phyloP scores from a whole-genome alignment of 345 rosid genomes.

The Gossypium arboreum region DNA sequence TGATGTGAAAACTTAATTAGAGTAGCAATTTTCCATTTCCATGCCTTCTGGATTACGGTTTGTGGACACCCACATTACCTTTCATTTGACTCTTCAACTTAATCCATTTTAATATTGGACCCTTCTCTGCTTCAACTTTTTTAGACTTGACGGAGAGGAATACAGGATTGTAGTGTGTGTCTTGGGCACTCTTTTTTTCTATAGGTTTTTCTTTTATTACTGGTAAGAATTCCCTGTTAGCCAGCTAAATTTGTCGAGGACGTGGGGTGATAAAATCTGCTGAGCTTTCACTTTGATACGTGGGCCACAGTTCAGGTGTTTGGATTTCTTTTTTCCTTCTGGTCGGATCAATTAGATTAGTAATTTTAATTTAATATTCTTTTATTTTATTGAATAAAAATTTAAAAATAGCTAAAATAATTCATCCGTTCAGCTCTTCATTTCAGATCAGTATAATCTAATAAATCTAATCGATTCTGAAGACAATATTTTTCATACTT shows the following conservation, averaged over 20 bases:
- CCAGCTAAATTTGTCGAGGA: conserved; percentile 3
- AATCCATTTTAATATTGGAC: not conserved
- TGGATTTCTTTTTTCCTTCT: not conserved
- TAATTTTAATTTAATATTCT: not conserved
- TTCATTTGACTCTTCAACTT: not conserved
- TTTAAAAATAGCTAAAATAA: too few species aligned
- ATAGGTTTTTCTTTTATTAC: not conserved
- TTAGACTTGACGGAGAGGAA: not conserved
- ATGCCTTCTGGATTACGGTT: conserved; percentile 7
- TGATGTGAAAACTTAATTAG: not conserved
- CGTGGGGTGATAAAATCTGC: not conserved
- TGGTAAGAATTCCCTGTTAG: not conserved
- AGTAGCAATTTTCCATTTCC: not conserved
- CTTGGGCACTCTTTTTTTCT: not conserved
- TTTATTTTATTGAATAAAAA: not conserved
- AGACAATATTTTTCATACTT: too few species aligned
- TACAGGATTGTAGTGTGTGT: not conserved
- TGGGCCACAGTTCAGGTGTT: not conserved
- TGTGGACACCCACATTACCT: not conserved
- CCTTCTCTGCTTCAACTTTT: not conserved
- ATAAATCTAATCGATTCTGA: too few species aligned
- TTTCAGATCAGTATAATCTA: too few species aligned
- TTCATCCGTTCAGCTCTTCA: too few species aligned
- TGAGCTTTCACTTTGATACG: not conserved
- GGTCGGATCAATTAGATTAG: not conserved